These are phyloP conservation scores for Oryza meyeriana DNA, from an alignment of 176 grass and related monocot species.

Conservation along the genomic window DNA sequence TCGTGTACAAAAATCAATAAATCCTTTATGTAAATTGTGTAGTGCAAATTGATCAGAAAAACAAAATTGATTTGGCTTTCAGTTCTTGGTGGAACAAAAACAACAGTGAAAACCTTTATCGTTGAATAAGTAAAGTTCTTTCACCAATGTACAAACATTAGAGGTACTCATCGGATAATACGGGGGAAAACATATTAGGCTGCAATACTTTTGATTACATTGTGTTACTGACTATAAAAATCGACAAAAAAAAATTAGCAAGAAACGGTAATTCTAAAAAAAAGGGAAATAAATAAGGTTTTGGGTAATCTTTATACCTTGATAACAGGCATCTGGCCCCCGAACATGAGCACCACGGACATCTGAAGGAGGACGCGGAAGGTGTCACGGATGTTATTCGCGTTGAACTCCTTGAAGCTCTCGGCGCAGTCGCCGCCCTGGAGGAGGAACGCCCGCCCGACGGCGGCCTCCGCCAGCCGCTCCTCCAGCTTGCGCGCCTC, in stretches of 20 bases:
- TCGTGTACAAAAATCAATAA: not conserved
- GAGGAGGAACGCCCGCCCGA: conserved; percentile 77
- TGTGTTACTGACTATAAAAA: not conserved
- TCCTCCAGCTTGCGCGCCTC: conserved; percentile 83
- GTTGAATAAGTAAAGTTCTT: not conserved
- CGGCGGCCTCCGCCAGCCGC: conserved; percentile 69
- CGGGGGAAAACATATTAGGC: not conserved
- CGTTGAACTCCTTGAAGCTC: conserved; percentile 89
- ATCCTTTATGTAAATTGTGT: not conserved
- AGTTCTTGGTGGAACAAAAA: not conserved
- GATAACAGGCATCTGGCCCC: conserved; percentile 70
- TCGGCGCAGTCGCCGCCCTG: conserved; percentile 83
- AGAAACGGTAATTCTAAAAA: not conserved
- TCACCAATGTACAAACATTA: not conserved
- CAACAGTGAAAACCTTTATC: not conserved
- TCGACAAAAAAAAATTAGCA: not conserved
- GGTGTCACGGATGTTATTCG: conserved; percentile 83
- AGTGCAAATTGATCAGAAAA: not conserved
- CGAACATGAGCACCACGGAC: conserved; percentile 86
- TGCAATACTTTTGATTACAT: not conserved
- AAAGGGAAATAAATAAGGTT: not conserved
- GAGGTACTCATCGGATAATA: not conserved
- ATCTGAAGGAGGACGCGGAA: conserved; percentile 79
- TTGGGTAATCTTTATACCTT: conserved; percentile 50
- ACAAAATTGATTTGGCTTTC: not conserved